A percentile compares a stretch with the other conserved stretches of the same genome.
These are phyloP conservation scores for Fusarium sp. DNA, from an alignment of 2,329 filamentous ascomycete species.

Conservation along the genomic window DNA sequence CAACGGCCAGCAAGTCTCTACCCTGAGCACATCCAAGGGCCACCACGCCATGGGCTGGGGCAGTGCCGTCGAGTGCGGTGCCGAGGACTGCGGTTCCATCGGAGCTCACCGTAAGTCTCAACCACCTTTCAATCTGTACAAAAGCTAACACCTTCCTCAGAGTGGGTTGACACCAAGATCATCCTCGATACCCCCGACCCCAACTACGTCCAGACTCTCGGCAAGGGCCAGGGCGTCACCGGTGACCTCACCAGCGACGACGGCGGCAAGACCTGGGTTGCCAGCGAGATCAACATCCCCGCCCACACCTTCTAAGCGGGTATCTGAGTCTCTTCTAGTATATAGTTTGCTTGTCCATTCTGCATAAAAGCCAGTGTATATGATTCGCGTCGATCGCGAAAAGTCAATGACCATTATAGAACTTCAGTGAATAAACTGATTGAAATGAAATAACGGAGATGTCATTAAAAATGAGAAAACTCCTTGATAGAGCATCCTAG, in stretches of 20 bases:
- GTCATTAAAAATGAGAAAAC: too few relatives aligned
- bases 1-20: constrained; percentile 49
- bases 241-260: constrained; percentile 16
- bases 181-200: constrained; percentile 27
- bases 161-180: constrained; percentile 36
- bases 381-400: neutral
- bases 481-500: too few relatives aligned
- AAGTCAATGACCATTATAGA: neutral
- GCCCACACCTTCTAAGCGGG: constrained; percentile 5
- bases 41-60: constrained; percentile 57
- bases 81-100: constrained; percentile 77
- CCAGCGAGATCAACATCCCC: constrained; percentile 11
- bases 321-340: neutral
- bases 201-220: constrained; percentile 32
- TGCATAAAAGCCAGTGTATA: neutral
- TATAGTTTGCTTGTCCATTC: neutral
- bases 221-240: constrained; percentile 28
- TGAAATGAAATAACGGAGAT: neutral
- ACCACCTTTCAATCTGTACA: accelerated
- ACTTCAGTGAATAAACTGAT: neutral
- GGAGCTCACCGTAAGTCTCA: constrained; percentile 31
- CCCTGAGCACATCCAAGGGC: constrained; percentile 57
- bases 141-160: neutral
- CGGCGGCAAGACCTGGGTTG: constrained; percentile 25
- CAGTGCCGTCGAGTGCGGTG: constrained; percentile 69